These are phyloP conservation scores for Amorphotheca resinae DNA, from an alignment of 495 filamentous ascomycete species.

Conservation along the genomic window DNA sequence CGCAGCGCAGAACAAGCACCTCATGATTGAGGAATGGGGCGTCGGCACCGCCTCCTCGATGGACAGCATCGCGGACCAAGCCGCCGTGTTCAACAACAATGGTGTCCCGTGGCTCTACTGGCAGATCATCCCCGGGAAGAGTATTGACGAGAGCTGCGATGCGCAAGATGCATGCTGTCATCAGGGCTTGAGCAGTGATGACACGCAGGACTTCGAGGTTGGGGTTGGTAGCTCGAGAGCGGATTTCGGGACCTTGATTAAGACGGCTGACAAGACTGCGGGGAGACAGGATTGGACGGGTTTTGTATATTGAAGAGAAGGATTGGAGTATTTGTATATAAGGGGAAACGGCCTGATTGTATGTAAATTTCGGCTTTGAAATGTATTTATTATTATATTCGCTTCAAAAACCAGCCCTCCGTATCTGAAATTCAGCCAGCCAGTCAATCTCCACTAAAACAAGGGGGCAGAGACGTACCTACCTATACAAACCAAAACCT, in stretches of 20 bases:
- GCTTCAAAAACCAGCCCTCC: no score
- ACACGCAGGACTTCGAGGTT: not conserved
- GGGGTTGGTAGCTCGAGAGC: not conserved
- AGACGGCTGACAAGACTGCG: not conserved
- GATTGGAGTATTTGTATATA: no score
- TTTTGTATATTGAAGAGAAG: constrained; percentile 3
- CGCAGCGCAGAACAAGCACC: not conserved
- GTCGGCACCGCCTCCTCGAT: not conserved
- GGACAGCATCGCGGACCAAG: constrained; percentile 2
- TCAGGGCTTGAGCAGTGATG: not conserved
- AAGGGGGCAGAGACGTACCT: no score
- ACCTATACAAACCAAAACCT: no score
- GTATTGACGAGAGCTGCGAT: not conserved
- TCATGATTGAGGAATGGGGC: constrained; percentile 11
- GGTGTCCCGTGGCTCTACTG: constrained; percentile 4
- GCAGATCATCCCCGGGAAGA: constrained; percentile 1
- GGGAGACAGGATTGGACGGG: constrained; percentile 3
- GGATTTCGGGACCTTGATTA: constrained; percentile 1
- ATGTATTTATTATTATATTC: no score
- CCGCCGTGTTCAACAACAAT: constrained; percentile 1
- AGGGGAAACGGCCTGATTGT: no score
- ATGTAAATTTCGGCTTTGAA: no score
- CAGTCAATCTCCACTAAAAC: no score
- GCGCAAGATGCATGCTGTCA: not conserved
- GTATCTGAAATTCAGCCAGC: no score